Conservation (phyloP, 192 early-diverging fungal species). For the Linderina pennispora region DNA sequence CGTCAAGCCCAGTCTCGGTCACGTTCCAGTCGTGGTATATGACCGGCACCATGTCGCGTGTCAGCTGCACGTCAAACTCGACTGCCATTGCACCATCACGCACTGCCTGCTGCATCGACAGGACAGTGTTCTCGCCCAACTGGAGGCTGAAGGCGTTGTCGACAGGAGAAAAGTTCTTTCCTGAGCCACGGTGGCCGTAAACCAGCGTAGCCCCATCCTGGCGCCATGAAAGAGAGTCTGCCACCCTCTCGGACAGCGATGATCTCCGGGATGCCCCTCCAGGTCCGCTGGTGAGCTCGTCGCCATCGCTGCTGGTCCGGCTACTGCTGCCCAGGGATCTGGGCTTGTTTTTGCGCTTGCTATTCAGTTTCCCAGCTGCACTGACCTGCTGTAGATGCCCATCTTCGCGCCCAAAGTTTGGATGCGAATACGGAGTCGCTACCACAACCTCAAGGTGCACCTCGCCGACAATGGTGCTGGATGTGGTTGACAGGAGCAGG, state of each 20-base stretch:
- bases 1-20: constrained; percentile 64
- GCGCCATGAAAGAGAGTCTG: constrained; percentile 11
- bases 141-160: constrained; percentile 57
- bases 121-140: constrained; percentile 86
- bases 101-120: constrained; percentile 80
- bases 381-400: background rate
- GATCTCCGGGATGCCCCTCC: too few relatives aligned
- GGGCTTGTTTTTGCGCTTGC: too few relatives aligned
- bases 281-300: background rate
- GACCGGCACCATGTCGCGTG: constrained; percentile 78
- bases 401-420: background rate
- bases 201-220: constrained; percentile 43
- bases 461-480: constrained; percentile 23
- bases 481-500: constrained; percentile 16
- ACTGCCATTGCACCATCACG: constrained; percentile 79
- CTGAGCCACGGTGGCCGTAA: constrained; percentile 86
- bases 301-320: background rate
- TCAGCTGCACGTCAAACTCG: constrained; percentile 95
- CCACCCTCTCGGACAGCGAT: too few relatives aligned
- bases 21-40: constrained; percentile 93
- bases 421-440: constrained; percentile 23
- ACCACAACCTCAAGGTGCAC: constrained; percentile 31
- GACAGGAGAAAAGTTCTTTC: constrained; percentile 59
- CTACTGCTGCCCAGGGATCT: too few relatives aligned
- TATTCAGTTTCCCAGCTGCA: background rate